phyloP scores from a whole-genome alignment of 331 rosid species.

The Acacia concinna region DNA sequence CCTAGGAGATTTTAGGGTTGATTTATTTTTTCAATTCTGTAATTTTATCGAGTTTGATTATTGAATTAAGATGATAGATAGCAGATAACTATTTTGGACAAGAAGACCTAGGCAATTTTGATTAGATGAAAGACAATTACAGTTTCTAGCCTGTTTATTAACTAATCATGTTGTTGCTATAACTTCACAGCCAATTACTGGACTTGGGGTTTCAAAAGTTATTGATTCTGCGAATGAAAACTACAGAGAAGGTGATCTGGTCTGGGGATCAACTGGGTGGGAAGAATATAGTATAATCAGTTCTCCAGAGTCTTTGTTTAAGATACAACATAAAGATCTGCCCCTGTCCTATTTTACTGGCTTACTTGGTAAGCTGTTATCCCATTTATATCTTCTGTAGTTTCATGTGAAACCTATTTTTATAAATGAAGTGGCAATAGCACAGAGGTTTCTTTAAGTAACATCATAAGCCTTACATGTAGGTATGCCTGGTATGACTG shows the following conservation, averaged over 20 bases:
- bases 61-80: not conserved
- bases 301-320: conserved; percentile 13
- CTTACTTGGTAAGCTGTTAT: conserved; percentile 30
- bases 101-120: not conserved
- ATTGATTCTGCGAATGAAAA: conserved; percentile 28
- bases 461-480: not conserved
- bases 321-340: conserved; percentile 31
- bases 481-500: conserved; percentile 23
- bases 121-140: not conserved
- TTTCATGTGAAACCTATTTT: no score
- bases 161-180: not conserved
- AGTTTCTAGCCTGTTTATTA: not conserved
- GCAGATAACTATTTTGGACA: not conserved
- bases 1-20: no score
- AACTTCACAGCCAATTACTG: conserved; percentile 30
- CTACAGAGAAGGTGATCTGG: conserved; percentile 29
- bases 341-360: conserved; percentile 38
- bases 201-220: conserved; percentile 34
- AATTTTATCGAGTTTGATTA: not conserved
- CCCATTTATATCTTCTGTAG: not conserved
- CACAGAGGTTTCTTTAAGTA: not conserved
- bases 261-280: conserved; percentile 37
- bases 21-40: no score
- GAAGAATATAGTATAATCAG: conserved; percentile 30
- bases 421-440: no score